Base-by-base conservation (phyloP, 352 stramenopile species). In the Pythium guiyangense region DNA sequence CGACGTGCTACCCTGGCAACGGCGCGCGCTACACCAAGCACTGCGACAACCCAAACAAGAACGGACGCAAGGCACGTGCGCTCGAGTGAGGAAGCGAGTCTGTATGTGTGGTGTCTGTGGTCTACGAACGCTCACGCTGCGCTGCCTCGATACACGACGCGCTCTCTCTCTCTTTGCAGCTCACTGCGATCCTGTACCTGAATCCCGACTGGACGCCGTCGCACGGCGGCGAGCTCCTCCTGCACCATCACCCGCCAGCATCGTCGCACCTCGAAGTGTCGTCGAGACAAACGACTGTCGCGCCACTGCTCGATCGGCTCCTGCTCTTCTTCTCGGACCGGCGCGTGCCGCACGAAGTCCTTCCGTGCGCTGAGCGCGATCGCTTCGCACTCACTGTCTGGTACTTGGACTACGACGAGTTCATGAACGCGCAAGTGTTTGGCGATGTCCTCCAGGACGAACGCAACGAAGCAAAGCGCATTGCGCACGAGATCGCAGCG, bases 361-460 rank as follows among this genome's bases (percentile, higher is more conserved):
- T 68, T 5, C 60, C 62, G 11, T 47, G 42, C 14, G 31, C 44
- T 17, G 18, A 47, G 14, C 22, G 42, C 20, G 47, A 67, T 58
- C 71, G 73, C 6, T 86, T 76, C 42, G 75, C 73, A 44, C 42
- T 86, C n/a, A 86, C 75, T 6, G 57, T 83, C n/a, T 86, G 75
- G 75, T 83, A 78, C 57, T 60, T 84, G 47, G 74, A 82, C 52
- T 78, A 79, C 58, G 70, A 82, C 54, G 74, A 82, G 54, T 81
- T 77, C 56, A 74, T 77, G 59, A 60, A 58, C 27, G 63, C 72
- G 15, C 71, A 80, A 34, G 54, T 77, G 17, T 76, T 79, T 54
- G 59, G 63, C 2, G 18, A 54, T 3, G 52, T 60, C 14, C 27
- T 44, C 6, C 25, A 56, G 15, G 49, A 66, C 20, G 17, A 22